Conservation (phyloP, 257 asterid genomes). For the Striga asiatica region DNA sequence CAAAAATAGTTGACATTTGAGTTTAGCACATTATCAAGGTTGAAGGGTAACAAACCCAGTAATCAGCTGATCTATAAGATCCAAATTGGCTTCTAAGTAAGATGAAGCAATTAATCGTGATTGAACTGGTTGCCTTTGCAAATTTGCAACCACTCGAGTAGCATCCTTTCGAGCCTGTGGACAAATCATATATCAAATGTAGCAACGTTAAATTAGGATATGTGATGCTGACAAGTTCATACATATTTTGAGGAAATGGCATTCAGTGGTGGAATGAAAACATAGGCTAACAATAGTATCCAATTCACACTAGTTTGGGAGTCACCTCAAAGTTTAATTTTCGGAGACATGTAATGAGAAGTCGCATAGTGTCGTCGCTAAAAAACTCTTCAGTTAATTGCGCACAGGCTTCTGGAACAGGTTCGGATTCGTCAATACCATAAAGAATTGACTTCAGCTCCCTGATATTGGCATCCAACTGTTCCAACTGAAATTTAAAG, state of each 20-base stretch:
- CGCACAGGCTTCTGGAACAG: conserved; percentile 58
- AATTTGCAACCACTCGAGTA: conserved; percentile 69
- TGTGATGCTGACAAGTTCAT: neutral
- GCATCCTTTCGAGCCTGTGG: conserved; percentile 82
- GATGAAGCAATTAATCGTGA: conserved; percentile 69
- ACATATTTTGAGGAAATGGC: neutral
- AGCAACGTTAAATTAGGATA: neutral
- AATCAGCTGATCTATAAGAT: conserved; percentile 57
- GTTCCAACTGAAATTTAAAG: conserved; percentile 48
- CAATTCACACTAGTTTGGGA: too few species aligned
- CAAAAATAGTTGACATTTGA: neutral
- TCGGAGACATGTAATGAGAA: conserved; percentile 61
- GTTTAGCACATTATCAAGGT: neutral
- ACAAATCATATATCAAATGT: neutral
- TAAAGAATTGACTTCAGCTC: conserved; percentile 68
- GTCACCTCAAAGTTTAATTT: conserved; percentile 70
- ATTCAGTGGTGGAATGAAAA: too few species aligned
- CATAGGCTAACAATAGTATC: too few species aligned
- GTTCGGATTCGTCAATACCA: conserved; percentile 65
- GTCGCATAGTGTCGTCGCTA: conserved; percentile 44
- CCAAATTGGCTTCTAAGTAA: conserved; percentile 72
- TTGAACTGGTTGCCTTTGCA: conserved; percentile 74
- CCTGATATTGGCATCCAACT: conserved; percentile 33
- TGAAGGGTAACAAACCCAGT: conserved; percentile 44
- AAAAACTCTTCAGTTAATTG: conserved; percentile 73